Evolutionary conservation across 78 protist genomes (phyloP).

Genomic region (Monocercomonoides exilis): DNA sequence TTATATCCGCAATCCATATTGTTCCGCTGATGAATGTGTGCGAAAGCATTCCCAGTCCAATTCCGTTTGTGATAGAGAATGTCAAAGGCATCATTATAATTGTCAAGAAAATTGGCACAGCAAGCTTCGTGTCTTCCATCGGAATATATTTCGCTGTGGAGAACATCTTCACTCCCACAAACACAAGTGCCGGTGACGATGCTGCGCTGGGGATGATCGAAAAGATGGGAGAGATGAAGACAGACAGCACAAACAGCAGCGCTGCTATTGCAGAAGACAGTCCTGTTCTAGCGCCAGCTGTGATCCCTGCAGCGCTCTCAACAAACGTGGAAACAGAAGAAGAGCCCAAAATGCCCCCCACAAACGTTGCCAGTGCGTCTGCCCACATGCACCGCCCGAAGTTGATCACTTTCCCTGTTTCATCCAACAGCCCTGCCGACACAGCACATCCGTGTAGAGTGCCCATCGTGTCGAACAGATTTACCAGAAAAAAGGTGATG

Average conservation of each 20-base stretch:
- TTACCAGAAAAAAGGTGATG: not conserved
- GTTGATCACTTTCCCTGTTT: not conserved
- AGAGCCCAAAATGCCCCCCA: not conserved
- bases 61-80: too few species aligned
- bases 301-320: not conserved
- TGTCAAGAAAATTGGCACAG: too few species aligned
- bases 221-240: not conserved
- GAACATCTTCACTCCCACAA: too few species aligned
- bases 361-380: not conserved
- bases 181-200: too few species aligned
- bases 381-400: not conserved
- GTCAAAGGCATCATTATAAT: too few species aligned
- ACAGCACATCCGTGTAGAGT: too few species aligned
- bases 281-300: conserved; percentile 12
- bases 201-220: conserved; percentile 1
- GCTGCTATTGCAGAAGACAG: conserved; percentile 8
- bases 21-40: too few species aligned
- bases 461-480: not conserved
- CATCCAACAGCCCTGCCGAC: too few species aligned
- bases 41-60: too few species aligned
- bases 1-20: too few species aligned
- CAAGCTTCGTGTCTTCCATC: too few species aligned
- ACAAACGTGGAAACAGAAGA: not conserved
- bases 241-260: conserved; percentile 4
- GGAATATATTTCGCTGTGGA: too few species aligned